These are phyloP conservation scores for Aspergillus homomorphus DNA, from an alignment of 495 filamentous ascomycete species.

Conservation along the genomic window DNA sequence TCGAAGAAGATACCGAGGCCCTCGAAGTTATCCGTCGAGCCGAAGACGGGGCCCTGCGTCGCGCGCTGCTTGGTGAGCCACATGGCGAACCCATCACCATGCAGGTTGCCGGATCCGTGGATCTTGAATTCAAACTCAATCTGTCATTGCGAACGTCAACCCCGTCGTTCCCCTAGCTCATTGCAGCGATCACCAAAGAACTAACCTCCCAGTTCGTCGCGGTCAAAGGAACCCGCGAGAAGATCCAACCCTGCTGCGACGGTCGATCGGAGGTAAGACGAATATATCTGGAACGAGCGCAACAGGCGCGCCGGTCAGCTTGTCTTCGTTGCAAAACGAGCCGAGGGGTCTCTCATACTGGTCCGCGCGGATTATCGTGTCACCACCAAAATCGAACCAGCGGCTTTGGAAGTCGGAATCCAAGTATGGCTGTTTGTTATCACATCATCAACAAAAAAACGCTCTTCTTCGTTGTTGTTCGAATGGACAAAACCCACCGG, in stretches of 20 bases:
- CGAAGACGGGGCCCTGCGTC: constrained; percentile 80
- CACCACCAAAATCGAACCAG: constrained; percentile 99
- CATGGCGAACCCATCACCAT: constrained; percentile 96
- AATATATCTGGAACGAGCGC: constrained; percentile 62
- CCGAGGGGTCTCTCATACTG: constrained; percentile 50
- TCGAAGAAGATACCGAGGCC: constrained; percentile 97
- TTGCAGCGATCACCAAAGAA: neutral
- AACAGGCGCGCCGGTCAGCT: constrained; percentile 6
- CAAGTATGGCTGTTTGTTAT: constrained; percentile 72
- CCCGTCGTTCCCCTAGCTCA: neutral
- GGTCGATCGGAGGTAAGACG: constrained; percentile 87
- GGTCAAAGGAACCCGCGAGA: constrained; percentile 88
- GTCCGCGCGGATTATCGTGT: constrained; percentile 90
- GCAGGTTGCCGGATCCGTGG: constrained; percentile 74
- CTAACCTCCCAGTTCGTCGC: constrained; percentile 96
- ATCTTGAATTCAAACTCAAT: constrained; percentile 96
- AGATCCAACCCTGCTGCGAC: constrained; percentile 88
- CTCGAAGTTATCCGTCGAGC: constrained; percentile 82
- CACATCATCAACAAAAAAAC: constrained; percentile 26
- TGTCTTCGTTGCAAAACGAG: neutral
- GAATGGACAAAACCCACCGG: constrained; percentile 39
- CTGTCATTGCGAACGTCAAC: constrained; percentile 31
- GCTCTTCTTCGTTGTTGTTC: neutral
- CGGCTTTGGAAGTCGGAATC: constrained; percentile 98
- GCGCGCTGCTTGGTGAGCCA: constrained; percentile 96